These are phyloP conservation scores for Calonectria leucothoes DNA, from an alignment of 2,329 filamentous ascomycete genomes.

Conservation along the genomic window DNA sequence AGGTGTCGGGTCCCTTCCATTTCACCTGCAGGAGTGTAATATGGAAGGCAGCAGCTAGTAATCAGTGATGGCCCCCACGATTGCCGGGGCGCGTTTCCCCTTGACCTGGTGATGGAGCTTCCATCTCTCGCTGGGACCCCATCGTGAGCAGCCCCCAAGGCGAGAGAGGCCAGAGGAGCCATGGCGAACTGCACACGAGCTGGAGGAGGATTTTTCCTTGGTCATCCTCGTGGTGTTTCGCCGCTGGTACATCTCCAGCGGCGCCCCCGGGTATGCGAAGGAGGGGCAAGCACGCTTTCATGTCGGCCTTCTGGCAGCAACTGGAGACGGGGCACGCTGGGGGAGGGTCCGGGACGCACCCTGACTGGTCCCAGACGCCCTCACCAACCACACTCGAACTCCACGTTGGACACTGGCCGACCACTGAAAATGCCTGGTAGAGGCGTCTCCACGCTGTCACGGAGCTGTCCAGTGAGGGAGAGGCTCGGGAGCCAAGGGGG, in stretches of 20 bases:
- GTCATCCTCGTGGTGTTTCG: conserved; percentile 2
- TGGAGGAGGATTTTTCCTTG: neutral
- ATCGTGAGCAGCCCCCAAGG: neutral
- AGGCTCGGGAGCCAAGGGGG: conserved; percentile 18
- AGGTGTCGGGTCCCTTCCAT: conserved; percentile 20
- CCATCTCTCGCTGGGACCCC: neutral
- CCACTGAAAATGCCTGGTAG: conserved; percentile 22
- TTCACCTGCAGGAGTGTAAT: conserved; percentile 22
- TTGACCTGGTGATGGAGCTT: neutral
- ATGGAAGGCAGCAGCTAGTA: conserved; percentile 15
- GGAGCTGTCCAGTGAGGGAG: conserved; percentile 14
- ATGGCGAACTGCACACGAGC: neutral
- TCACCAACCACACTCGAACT: conserved; percentile 17
- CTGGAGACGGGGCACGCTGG: conserved; percentile 26
- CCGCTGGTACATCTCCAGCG: conserved; percentile 6
- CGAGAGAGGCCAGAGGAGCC: neutral
- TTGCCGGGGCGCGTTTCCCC: neutral
- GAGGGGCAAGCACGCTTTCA: conserved; percentile 12
- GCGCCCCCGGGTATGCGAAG: conserved; percentile 9
- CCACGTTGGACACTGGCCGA: conserved; percentile 6
- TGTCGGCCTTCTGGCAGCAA: conserved; percentile 6
- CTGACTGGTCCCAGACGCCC: conserved; percentile 11
- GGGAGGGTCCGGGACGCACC: conserved; percentile 22
- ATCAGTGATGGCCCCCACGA: conserved; percentile 13
- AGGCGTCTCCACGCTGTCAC: conserved; percentile 6